Conservation (phyloP, 2,329 filamentous ascomycete genomes). For the Aspergillus cejpii region DNA sequence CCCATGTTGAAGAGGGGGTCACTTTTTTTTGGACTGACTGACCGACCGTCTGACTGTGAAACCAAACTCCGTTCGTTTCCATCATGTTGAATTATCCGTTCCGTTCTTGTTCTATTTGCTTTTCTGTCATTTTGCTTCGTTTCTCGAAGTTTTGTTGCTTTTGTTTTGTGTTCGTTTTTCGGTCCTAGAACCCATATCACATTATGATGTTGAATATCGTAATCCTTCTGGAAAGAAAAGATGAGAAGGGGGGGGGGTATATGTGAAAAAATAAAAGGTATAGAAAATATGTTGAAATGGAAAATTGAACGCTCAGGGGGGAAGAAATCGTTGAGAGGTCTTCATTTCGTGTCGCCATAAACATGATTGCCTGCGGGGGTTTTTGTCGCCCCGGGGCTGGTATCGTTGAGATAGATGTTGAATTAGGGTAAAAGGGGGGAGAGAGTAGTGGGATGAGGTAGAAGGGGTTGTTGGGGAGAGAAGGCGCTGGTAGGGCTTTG, state of each 20-base stretch:
- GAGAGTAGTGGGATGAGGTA: constrained; percentile 7
- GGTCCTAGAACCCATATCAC: not conserved
- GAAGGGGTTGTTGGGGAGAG: constrained; percentile 10
- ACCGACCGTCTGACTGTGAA: constrained; percentile 4
- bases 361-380: constrained; percentile 18
- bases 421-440: constrained; percentile 27
- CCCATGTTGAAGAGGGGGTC: constrained; percentile 26
- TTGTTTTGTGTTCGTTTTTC: constrained; percentile 10
- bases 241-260: constrained; percentile 31
- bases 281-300: constrained; percentile 33
- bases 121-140: constrained; percentile 20
- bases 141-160: constrained; percentile 4
- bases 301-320: constrained; percentile 33
- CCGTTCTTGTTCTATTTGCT: constrained; percentile 6
- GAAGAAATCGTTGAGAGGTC: constrained; percentile 40
- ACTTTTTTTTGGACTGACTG: constrained; percentile 11
- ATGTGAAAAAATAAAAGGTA: constrained; percentile 28
- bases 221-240: constrained; percentile 18
- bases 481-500: constrained; percentile 9
- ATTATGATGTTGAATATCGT: constrained; percentile 2
- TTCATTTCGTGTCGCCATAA: constrained; percentile 37
- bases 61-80: constrained; percentile 20
- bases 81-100: constrained; percentile 15
- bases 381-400: constrained; percentile 13
- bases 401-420: constrained; percentile 38